Base-by-base conservation (phyloP, 225 moss, liverwort and hornwort genomes). In the Sphagnum tenellum region DNA sequence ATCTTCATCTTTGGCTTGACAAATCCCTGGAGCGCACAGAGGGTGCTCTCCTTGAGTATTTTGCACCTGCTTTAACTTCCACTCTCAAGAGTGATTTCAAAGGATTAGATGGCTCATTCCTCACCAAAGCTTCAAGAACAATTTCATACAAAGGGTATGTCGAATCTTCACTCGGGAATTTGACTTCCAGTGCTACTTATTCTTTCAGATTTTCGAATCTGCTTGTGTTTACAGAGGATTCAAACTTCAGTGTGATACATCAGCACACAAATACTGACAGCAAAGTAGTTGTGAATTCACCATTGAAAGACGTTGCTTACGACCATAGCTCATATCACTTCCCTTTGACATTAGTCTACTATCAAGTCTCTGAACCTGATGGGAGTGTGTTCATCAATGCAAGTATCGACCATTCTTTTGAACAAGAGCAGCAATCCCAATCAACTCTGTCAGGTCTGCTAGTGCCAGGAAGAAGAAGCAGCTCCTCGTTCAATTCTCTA, bases 1-100 rank as follows among this genome's bases (percentile, higher is more conserved):
- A 96, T 58, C 68, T 92, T 12, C 95, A 96, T 63, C 57, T 96
- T 7, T 96, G 95, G 95, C 67, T 85, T 1, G 95, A 92, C 58
- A 67, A 79, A 3, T 55, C 29, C 3, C 49, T 49, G 5, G 6
- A 57, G 45, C 57, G 46, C 8, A 95, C 92, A 0, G 65, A 58
- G 0, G 95, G 92, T 7, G 60, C 48, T 3, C 70, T 96, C 2
- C 11, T 71, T 5, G 77, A 75, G n/a, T 81, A 84, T 63, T 76
- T 74, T 0, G 74, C 84, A 0, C 88, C 86, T 0, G 62, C 72
- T 0, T 76, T 72, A 53, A 7, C 1, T 4, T 50, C 69, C 9
- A 64, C 45, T 44, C 6, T 79, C 3, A 60, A 69, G 0, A 70
- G 73, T 12, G 44, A 56, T 12, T 89, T 82, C 75, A 2, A 51